Evolutionary conservation across 805 yeast species (phyloP), one percentile per base, ranked within the genome.

Genomic region (Pichia manshurica): DNA sequence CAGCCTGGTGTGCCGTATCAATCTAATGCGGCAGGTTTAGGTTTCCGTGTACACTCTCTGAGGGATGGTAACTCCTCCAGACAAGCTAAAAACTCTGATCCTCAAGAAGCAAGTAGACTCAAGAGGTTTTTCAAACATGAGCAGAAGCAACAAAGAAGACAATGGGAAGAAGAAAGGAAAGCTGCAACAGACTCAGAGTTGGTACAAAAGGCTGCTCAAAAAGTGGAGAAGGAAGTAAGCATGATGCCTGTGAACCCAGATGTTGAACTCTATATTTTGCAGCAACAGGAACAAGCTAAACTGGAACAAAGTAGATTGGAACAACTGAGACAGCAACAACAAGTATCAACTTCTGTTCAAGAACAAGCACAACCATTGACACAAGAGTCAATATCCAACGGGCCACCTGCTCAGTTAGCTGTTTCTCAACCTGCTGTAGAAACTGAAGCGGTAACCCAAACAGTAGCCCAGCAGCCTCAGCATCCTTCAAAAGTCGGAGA

Each of bases 11-110:
- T 25, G 5, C 46, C 32, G 12, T 62, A 62, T 36, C 54, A 56
- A 19, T 61, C 65, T 0, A 62, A 64, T 50, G 64, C 64, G 9
- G 46, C 49, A 3, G 65, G 64, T 17, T 32, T 55, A 5, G 67
- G 66, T 10, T 65, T 66, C 43, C 53, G 50, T 15, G 52, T 60
- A 6, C 63, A 66, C 42, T 62, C 67, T 6, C 36, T 66, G 37
- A 55, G 68, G 40, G 62, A 55, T 23, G 38, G 48, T 9, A 51
- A 54, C 37, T 23, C 42, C 5, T 10, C 28, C 7, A 40, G 35
- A 38, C 16, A 39, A 9, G 48, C 55, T 32, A 56, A 52, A 42
- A 39, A 23, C 5, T 9, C 19, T 2, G 44, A 39, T 20, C 31
- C 38, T 1, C 40, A 44, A 43, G 56, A 50, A 7, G 22, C 38